Conservation (phyloP, 1,284 basidiomycete species). For the Quambalaria eucalypti region DNA sequence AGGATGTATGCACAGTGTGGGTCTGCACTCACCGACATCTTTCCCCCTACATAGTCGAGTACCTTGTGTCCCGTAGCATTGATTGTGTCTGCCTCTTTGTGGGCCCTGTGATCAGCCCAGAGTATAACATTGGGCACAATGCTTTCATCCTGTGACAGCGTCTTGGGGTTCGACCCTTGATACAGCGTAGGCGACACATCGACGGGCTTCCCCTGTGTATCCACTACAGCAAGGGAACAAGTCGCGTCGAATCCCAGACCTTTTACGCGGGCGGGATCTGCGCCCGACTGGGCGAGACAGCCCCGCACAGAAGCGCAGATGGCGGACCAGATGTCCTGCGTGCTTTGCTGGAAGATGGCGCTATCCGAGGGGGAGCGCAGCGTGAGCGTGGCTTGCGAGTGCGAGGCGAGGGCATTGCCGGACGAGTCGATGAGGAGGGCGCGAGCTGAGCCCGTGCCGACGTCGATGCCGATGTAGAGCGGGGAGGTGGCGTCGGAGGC, state of each 20-base stretch:
- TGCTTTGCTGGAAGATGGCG: conserved; percentile 86
- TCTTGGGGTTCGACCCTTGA: background rate
- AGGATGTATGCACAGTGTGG: background rate
- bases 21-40: conserved; percentile 65
- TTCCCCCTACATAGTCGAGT: conserved; percentile 88
- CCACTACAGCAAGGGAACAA: conserved; percentile 82
- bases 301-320: conserved; percentile 64
- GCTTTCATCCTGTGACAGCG: background rate
- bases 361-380: conserved; percentile 76
- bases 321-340: conserved; percentile 62
- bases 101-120: conserved; percentile 72
- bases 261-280: conserved; percentile 62
- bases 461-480: background rate
- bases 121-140: conserved; percentile 31
- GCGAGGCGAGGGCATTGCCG: conserved; percentile 70
- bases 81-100: conserved; percentile 80
- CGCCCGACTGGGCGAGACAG: conserved; percentile 59
- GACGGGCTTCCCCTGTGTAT: conserved; percentile 62
- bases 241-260: conserved; percentile 95
- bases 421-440: conserved; percentile 69
- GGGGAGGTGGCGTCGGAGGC: background rate
- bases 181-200: conserved; percentile 65
- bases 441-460: conserved; percentile 83
- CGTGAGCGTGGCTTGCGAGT: conserved; percentile 68
- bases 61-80: conserved; percentile 76